These are phyloP conservation scores for Saitozyma sp. DNA, from an alignment of 768 basidiomycete genomes.

Conservation along the genomic window DNA sequence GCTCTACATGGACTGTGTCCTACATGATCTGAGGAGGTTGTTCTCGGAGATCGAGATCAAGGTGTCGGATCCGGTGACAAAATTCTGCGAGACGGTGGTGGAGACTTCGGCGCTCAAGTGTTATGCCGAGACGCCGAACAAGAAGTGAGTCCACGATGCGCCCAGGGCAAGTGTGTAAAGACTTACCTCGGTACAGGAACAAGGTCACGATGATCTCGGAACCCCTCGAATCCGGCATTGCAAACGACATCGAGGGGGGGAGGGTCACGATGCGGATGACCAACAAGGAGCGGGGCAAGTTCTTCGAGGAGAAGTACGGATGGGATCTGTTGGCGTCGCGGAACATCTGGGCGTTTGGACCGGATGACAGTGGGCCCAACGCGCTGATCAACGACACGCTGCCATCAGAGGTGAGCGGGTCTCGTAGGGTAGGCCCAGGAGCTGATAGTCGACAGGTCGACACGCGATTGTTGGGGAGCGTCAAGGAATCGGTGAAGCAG, in stretches of 20 bases:
- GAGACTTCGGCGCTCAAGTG: conserved; percentile 98
- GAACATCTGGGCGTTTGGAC: conserved; percentile 99
- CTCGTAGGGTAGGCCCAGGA: not conserved
- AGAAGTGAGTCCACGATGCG: conserved; percentile 54
- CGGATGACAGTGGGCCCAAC: conserved; percentile 92
- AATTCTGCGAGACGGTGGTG: conserved; percentile 96
- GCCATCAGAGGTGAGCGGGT: conserved; percentile 72
- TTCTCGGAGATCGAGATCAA: conserved; percentile 99
- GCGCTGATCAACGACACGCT: conserved; percentile 92
- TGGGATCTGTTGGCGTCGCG: conserved; percentile 97
- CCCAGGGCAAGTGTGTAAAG: not conserved
- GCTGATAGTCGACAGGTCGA: conserved; percentile 64
- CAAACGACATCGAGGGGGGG: conserved; percentile 93
- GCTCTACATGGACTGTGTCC: conserved; percentile 90
- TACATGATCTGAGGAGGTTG: conserved; percentile 88
- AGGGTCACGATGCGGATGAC: conserved; percentile 93
- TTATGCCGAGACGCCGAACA: conserved; percentile 98
- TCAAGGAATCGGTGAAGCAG: conserved; percentile 95
- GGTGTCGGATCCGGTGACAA: conserved; percentile 97
- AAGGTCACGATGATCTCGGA: conserved; percentile 99
- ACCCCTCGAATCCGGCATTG: conserved; percentile 90
- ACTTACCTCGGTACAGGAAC: conserved; percentile 64
- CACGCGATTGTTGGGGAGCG: conserved; percentile 82
- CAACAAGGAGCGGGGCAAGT: conserved; percentile 88
- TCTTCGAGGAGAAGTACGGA: conserved; percentile 95